Base-by-base conservation (phyloP, 2,329 filamentous ascomycete species). In the Cadophora malorum region DNA sequence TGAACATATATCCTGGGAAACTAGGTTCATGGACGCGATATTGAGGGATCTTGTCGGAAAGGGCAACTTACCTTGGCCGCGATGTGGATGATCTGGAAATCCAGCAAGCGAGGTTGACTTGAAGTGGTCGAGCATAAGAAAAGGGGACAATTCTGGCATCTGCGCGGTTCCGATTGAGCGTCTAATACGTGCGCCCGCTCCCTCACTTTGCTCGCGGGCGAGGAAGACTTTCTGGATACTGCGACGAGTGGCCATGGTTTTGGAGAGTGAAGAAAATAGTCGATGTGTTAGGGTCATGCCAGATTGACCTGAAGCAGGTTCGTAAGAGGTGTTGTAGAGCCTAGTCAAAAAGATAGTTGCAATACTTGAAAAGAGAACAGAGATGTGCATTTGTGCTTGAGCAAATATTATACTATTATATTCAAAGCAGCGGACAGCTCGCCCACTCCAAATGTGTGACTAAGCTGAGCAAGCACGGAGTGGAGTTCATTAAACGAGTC, bases 121-220 rank as follows among this genome's bases (percentile, higher is more conserved):
- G 83, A 97, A 97, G 82, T 97, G 92, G 78, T 98, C 95, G 56
- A 97, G 91, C 94, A 98, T 97, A 53, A 97, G 85, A 81, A 98
- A 97, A 0, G 95, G 95, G 16, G 90, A 92, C 79, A 98, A 91
- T 83, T 96, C 93, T 77, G 90, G 89, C 28, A 97, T 85, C 72
- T 91, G 86, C 5, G 91, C 85, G 0, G 93, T 97, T 73, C 95
- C 95, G 72, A 98, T 91, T 52, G 92, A 94, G 67, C 95, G 89
- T 70, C 95, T 89, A 19, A 98, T 95, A 70, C 89, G 86, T 6
- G 95, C 95, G 66, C 95, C 95, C 0, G 90, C 93, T 56, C 95
- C 95, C 79, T 98, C 95, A 31, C 92, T 83, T 80, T 97, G 92
- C 80, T 97, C 93, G 68, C 91, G 81, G 70, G 95, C 95, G 55